Base-by-base conservation (phyloP, 176 grass and related monocot genomes). In the Rhipidocladum racemiflorum region DNA sequence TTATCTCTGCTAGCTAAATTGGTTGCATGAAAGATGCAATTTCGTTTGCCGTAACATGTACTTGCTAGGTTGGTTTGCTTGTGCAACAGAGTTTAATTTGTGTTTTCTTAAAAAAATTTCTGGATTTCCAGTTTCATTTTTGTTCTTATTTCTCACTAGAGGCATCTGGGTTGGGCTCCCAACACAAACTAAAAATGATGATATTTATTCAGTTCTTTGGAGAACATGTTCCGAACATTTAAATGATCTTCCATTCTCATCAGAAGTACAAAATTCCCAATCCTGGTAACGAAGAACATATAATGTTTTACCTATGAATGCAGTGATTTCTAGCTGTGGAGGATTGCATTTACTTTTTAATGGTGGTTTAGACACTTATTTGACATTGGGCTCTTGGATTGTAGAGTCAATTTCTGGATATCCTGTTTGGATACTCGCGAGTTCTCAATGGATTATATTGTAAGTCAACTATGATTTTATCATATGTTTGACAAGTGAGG, bases 1-100 rank as follows among this genome's bases (percentile, higher is more conserved):
- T 73, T 87, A 18, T 23, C 11, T 42, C 2, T 81, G 32, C 30
- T 82, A 43, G 18, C 20, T 82, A 83, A 17, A 83, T 71, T 49
- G 1, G 43, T 61, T 85, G 27, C 6, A 21, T 65, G 16, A 65
- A 34, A 48, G 45, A 65, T 79, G 10, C 24, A 51, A 20, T 21
- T 64, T 65, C 32, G 5, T 16, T 65, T 64, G 17, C 28, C 27
- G 25, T 60, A 49, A 28, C 14, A 25, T 77, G 42, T 70, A 15
- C 43, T 78, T 48, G 45, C 45, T 46, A 53, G 32, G 12, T 50
- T 63, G 35, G 30, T 30, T 70, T 87, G 7, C 43, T 69, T 40
- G 5, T 70, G 43, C 12, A 40, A 10, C 38, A 48, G 5, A 65
- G 50, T 50, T 57, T 59, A 45, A 36, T 30, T 61, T 77, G 9